These are phyloP conservation scores for Endoconidiophora laricicola DNA, from an alignment of 2,329 filamentous ascomycete species.

Conservation along the genomic window DNA sequence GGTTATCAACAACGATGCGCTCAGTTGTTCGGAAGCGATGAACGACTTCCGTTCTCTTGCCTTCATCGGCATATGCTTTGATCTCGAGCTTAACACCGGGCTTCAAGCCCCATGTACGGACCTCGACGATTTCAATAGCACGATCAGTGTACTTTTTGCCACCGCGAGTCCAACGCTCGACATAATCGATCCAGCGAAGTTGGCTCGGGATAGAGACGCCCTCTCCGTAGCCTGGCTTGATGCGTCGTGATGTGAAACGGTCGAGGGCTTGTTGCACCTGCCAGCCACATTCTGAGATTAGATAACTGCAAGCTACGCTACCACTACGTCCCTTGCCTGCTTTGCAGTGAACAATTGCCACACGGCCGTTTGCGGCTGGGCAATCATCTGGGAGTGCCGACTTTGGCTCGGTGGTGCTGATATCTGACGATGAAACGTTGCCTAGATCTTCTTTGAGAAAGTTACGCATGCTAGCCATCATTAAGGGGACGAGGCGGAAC, in stretches of 20 bases:
- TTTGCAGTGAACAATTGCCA: conserved; percentile 91
- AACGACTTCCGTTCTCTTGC: conserved; percentile 67
- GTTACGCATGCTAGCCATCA: conserved; percentile 82
- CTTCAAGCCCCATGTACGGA: conserved; percentile 78
- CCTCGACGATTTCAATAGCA: conserved; percentile 67
- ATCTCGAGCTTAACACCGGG: conserved; percentile 78
- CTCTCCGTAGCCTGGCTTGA: conserved; percentile 75
- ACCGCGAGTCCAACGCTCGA: conserved; percentile 64
- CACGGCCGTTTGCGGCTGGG: conserved; percentile 19
- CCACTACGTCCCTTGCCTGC: conserved; percentile 90
- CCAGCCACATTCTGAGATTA: conserved; percentile 70
- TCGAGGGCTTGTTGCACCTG: conserved; percentile 34
- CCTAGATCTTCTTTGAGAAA: conserved; percentile 44
- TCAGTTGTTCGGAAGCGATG: conserved; percentile 67
- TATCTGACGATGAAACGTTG: not conserved
- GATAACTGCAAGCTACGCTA: conserved; percentile 71
- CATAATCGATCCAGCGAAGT: conserved; percentile 71
- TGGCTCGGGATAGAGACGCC: conserved; percentile 92
- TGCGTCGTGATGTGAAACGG: conserved; percentile 60
- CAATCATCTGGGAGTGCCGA: conserved; percentile 8
- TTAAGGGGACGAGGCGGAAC: conserved; percentile 72
- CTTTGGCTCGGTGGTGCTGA: not conserved
- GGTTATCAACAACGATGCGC: conserved; percentile 44
- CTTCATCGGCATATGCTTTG: conserved; percentile 76
- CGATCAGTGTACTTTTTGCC: conserved; percentile 70